phyloP scores from a whole-genome alignment of 805 yeast species.

The Maudiozyma turicensis region DNA sequence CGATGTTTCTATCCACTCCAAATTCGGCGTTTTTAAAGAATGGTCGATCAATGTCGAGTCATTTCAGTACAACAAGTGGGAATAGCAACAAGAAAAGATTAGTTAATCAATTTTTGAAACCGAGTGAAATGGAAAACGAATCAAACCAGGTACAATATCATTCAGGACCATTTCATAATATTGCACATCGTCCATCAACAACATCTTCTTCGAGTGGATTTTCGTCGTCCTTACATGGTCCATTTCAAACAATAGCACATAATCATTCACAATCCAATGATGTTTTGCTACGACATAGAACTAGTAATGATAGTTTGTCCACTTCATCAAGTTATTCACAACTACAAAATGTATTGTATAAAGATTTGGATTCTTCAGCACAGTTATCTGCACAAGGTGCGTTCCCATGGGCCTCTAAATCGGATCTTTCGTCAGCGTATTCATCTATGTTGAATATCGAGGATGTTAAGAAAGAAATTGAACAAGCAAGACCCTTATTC shows the following conservation, averaged over 20 bases:
- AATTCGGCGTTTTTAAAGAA: neutral
- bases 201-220: neutral
- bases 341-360: slow-evolving; percentile 1
- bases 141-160: neutral
- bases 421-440: neutral
- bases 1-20: neutral
- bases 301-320: neutral
- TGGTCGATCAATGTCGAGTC: slow-evolving; percentile 2
- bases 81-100: slow-evolving; percentile 1
- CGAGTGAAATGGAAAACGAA: neutral
- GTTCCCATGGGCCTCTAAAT: neutral
- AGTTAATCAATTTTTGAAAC: slow-evolving; percentile 6
- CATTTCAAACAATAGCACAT: neutral
- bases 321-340: neutral
- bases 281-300: neutral
- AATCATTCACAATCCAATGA: neutral
- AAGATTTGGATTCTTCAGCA: slow-evolving; percentile 2
- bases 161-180: neutral
- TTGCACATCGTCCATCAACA: neutral
- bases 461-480: neutral
- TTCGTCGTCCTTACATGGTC: neutral
- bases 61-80: neutral
- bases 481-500: neutral
- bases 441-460: neutral
- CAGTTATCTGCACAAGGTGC: neutral